These are phyloP conservation scores for Blastobotrys raffinosifermentans DNA, from an alignment of 1,139 yeast species.

Conservation along the genomic window DNA sequence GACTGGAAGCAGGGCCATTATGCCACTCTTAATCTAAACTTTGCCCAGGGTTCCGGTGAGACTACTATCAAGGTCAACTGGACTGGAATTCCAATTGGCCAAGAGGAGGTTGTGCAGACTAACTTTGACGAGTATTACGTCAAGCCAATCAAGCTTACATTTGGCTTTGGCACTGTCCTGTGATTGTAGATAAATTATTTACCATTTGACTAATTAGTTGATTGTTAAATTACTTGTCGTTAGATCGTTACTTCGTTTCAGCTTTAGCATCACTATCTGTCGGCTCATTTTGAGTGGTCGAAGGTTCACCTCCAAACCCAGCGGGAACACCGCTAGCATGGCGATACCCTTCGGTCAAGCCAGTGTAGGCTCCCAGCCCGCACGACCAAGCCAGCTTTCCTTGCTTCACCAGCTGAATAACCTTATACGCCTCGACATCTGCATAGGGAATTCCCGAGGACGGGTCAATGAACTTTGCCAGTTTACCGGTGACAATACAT, in stretches of 20 bases:
- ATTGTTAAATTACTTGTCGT: too few relatives aligned
- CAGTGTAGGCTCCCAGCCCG: conserved; percentile 58
- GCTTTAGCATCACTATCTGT: too few relatives aligned
- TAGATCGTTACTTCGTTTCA: too few relatives aligned
- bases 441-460: conserved; percentile 74
- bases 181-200: too few relatives aligned
- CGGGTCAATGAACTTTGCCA: conserved; percentile 84
- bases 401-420: conserved; percentile 60
- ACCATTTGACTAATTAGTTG: too few relatives aligned
- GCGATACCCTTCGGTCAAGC: conserved; percentile 46
- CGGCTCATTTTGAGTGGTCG: too few relatives aligned
- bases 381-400: conserved; percentile 70
- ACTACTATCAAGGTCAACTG: conserved; percentile 75
- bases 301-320: too few relatives aligned
- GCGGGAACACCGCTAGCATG: conserved; percentile 89
- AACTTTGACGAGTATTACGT: conserved; percentile 89
- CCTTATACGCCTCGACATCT: conserved; percentile 70
- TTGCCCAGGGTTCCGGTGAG: conserved; percentile 74
- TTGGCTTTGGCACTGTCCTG: conserved; percentile 63
- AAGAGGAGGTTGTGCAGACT: conserved; percentile 79
- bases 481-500: conserved; percentile 74
- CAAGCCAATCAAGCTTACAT: conserved; percentile 79
- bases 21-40: conserved; percentile 59
- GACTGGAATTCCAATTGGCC: conserved; percentile 95
- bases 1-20: conserved; percentile 85